phyloP scores from a whole-genome alignment of 352 stramenopile species.

The Phytophthora uliginosa region DNA sequence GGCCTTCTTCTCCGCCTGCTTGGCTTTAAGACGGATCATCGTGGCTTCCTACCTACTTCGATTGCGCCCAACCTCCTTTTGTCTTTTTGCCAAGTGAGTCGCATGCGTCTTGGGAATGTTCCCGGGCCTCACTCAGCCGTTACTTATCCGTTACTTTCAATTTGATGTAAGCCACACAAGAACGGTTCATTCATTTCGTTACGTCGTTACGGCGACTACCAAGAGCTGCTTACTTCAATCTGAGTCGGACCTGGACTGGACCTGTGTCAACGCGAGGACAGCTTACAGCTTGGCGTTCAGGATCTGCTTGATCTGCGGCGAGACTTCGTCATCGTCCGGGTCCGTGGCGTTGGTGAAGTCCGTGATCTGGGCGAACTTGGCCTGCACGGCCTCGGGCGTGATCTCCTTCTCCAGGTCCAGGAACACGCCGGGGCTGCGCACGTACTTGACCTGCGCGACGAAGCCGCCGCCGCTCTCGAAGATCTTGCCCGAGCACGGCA shows the following conservation, averaged over 20 bases:
- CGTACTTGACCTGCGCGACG: slow-evolving; percentile 86
- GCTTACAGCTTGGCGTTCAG: slow-evolving; percentile 76
- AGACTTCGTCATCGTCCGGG: slow-evolving; percentile 80
- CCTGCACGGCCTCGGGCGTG: slow-evolving; percentile 81
- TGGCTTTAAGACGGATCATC: slow-evolving; percentile 89
- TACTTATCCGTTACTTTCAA: slow-evolving; percentile 7
- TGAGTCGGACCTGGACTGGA: not conserved
- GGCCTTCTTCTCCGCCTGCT: slow-evolving; percentile 89
- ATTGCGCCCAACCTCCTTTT: not conserved
- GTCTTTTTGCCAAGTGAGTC: slow-evolving; percentile 31
- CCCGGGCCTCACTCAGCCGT: not conserved
- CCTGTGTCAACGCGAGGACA: not conserved
- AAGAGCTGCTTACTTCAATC: slow-evolving; percentile 6
- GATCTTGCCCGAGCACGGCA: slow-evolving; percentile 76
- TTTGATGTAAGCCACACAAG: slow-evolving; percentile 16
- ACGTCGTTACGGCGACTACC: slow-evolving; percentile 27
- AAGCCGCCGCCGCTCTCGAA: slow-evolving; percentile 91
- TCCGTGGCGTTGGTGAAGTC: slow-evolving; percentile 82
- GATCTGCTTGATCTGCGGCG: slow-evolving; percentile 87
- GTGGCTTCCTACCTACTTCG: not conserved
- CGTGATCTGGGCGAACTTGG: slow-evolving; percentile 80
- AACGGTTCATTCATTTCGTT: slow-evolving; percentile 37
- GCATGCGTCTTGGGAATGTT: slow-evolving; percentile 16
- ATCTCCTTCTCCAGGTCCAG: slow-evolving; percentile 80
- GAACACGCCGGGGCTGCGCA: slow-evolving; percentile 73